Percentiles rank a stretch among this genome's conserved stretches.
Evolutionary conservation across 1,139 yeast genomes (phyloP).

Genomic region (Suhomyces yuchorum): DNA sequence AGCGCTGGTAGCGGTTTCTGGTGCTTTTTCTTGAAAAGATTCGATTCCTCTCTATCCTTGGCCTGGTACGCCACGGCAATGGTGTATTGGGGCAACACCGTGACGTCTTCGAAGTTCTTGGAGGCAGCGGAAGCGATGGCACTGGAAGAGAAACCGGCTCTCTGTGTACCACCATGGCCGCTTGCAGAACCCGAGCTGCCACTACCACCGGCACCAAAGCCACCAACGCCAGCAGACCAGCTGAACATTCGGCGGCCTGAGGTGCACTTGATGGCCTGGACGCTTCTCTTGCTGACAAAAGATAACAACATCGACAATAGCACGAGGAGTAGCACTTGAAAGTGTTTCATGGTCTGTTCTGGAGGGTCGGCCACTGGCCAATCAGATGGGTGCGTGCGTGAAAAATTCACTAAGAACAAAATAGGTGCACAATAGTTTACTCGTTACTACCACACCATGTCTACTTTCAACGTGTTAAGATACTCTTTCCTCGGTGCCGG

Average conservation of each 20-base stretch:
- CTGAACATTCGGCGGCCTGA: slow-evolving; percentile 10
- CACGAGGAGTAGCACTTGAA: slow-evolving; percentile 19
- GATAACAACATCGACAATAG: slow-evolving; percentile 36
- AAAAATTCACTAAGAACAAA: slow-evolving; percentile 6
- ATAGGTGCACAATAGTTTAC: background rate
- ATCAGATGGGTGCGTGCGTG: slow-evolving; percentile 12
- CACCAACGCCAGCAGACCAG: slow-evolving; percentile 9
- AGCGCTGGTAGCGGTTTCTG: slow-evolving; percentile 37
- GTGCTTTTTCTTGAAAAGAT: slow-evolving; percentile 41
- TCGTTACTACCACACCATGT: slow-evolving; percentile 21
- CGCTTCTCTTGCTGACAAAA: slow-evolving; percentile 25
- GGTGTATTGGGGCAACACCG: slow-evolving; percentile 43
- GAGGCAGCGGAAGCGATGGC: slow-evolving; percentile 14
- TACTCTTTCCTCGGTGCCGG: slow-evolving; percentile 93
- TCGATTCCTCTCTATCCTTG: slow-evolving; percentile 58
- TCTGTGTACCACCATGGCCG: slow-evolving; percentile 3
- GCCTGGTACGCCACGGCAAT: slow-evolving; percentile 75
- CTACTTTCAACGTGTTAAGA: slow-evolving; percentile 74
- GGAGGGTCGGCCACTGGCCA: slow-evolving; percentile 9
- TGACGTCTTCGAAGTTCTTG: slow-evolving; percentile 27
- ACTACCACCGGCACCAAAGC: slow-evolving; percentile 6
- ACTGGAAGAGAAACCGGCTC: slow-evolving; percentile 11
- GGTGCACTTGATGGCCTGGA: slow-evolving; percentile 13
- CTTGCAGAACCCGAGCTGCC: slow-evolving; percentile 3
- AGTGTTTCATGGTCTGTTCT: slow-evolving; percentile 7